Base-by-base conservation (phyloP, 495 filamentous ascomycete genomes). In the Aspergillus asperescens region DNA sequence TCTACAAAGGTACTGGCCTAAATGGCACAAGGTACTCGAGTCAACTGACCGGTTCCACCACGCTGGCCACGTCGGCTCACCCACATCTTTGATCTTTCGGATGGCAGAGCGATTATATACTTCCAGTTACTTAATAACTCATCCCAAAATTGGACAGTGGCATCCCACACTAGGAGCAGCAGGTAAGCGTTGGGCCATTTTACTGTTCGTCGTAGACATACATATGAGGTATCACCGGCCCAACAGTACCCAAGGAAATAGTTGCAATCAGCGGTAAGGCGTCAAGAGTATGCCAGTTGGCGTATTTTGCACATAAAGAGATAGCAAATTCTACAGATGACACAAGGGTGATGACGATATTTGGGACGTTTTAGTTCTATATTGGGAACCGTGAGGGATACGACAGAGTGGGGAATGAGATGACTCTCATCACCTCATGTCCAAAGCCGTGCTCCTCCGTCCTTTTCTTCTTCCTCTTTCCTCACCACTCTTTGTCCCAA, bases 401-500 rank as follows among this genome's bases (percentile, higher is more conserved):
- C 44, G 10, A 49, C n/a, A n/a, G n/a, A n/a, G 46, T 49, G 46
- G 46, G 34, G 42, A 54, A 32, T 22, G 29, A 10, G 42, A 47
- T 37, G 42, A 54, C 43, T 47, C 40, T 16, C 22, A 38, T 7
- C 13, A 7, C 8, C 4, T n/a, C 10, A 15, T 37, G 12, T 15
- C 23, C 12, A 10, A 43, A 28, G 12, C 41, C 40, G 24, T 19
- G 18, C 42, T 40, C 41, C 29, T 27, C 23, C 15, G 25, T 20
- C 38, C 40, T 20, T 35, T 40, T 37, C 22, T 23, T 41, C 6
- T 32, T 35, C 32, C 40, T 22, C 16, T 28, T 27, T 40, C 43
- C 34, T 47, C 32, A 29, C 51, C 42, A 27, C 28, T 52, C 42
- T 39, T 54, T 24, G 51, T 54, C 42, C 51, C 51, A 9, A 38